Base-by-base conservation (phyloP, 768 basidiomycete genomes). In the Arthromyces matolae region DNA sequence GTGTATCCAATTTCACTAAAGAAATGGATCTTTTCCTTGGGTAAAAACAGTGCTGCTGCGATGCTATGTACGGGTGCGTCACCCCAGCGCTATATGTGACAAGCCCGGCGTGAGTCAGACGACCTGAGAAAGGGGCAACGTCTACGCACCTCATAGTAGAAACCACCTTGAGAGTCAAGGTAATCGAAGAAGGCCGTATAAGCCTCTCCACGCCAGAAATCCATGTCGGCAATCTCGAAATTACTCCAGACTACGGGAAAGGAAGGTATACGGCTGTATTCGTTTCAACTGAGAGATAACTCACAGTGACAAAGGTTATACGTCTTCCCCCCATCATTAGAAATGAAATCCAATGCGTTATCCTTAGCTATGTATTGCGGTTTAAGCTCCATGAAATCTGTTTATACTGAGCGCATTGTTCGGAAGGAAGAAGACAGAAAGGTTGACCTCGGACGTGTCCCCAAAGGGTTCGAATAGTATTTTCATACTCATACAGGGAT, bases 51-150 rank as follows among this genome's bases (percentile, higher is more conserved):
- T 0, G 88, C 78, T 1, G 83, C 89, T 3, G 80, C 90, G 45
- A 93, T 87, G 28, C 82, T 85, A 59, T 93, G 91, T 0, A 93
- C 85, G 0, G 89, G 89, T 0, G 90, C 91, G 60, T 92, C 91
- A 9, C 90, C 90, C 87, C 86, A 88, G 8, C 86, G 78, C 78
- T 86, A 51, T 23, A 13, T 72, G 40, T 19, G 20, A 47, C 75
- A 74, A 16, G 76, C 71, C 6, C 73, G 73, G 25, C 16, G 8
- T 42, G 0, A 35, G 72, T 71, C 65, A 65, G 68, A 33, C 64
- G 62, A 59, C 28, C 24, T 52, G 66, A 71, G 20, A 55, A 66
- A 65, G 66, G 66, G 61, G 12, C 32, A 19, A 8, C n/a, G 19
- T 32, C 58, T 59, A 68, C 71, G 64, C 34, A 78, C 78, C 65